phyloP scores from a whole-genome alignment of 2,329 filamentous ascomycete genomes.

The Phaeosphaeriaceae sp. region DNA sequence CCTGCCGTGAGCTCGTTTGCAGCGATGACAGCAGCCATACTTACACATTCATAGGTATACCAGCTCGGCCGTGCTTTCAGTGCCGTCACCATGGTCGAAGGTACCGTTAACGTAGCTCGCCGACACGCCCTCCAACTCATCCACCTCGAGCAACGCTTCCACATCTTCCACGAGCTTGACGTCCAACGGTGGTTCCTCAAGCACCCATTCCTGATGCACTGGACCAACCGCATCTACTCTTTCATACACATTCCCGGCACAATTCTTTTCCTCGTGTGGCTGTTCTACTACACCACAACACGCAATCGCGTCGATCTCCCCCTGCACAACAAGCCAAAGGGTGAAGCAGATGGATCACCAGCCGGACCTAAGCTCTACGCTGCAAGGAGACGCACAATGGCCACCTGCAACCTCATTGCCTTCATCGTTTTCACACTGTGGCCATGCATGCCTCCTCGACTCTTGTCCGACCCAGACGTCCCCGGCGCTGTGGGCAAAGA shows the following conservation, averaged over 20 bases:
- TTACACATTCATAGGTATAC: constrained; percentile 63
- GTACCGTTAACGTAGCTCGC: constrained; percentile 72
- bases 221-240: constrained; percentile 76
- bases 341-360: constrained; percentile 42
- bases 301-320: constrained; percentile 57
- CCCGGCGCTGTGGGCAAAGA: constrained; percentile 63
- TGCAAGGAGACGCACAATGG: constrained; percentile 63
- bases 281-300: constrained; percentile 75
- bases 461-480: constrained; percentile 62
- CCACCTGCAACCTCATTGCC: constrained; percentile 65
- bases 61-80: constrained; percentile 76
- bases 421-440: constrained; percentile 66
- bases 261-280: constrained; percentile 70
- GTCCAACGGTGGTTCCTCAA: constrained; percentile 66
- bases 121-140: constrained; percentile 73
- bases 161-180: constrained; percentile 69
- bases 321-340: constrained; percentile 45
- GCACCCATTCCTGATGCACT: constrained; percentile 66
- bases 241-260: constrained; percentile 82
- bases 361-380: constrained; percentile 62
- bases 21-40: not conserved
- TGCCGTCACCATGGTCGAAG: constrained; percentile 71
- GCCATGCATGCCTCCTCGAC: constrained; percentile 67
- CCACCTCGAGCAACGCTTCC: constrained; percentile 68
- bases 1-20: constrained; percentile 3